Evolutionary conservation across 2,329 filamentous ascomycete species (phyloP).

Genomic region (Verticillium longisporum): DNA sequence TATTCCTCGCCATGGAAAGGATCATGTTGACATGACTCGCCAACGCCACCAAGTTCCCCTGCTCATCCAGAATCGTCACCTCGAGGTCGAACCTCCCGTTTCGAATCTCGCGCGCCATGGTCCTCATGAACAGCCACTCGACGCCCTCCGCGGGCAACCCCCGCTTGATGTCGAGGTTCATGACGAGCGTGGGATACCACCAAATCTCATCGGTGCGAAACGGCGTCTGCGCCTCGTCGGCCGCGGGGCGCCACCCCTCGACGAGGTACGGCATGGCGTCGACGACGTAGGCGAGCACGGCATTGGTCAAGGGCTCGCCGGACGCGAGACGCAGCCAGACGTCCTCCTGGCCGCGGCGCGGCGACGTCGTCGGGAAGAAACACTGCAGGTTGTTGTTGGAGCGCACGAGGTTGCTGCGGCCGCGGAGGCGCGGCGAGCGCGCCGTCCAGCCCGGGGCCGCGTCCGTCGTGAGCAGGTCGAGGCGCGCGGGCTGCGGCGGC

Average conservation of each 20-base stretch:
- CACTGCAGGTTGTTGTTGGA: slow-evolving; percentile 19
- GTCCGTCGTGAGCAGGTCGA: slow-evolving; percentile 15
- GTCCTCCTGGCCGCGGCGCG: slow-evolving; percentile 29
- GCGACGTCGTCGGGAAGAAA: slow-evolving; percentile 7
- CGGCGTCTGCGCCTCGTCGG: slow-evolving; percentile 20
- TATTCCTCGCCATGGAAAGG: slow-evolving; percentile 10
- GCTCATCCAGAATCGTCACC: slow-evolving; percentile 53
- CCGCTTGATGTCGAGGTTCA: slow-evolving; percentile 76
- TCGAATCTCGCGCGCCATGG: slow-evolving; percentile 58
- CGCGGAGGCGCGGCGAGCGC: slow-evolving; percentile 1
- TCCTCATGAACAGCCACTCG: slow-evolving; percentile 64
- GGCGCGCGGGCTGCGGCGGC: slow-evolving; percentile 14
- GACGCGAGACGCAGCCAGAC: slow-evolving; percentile 61
- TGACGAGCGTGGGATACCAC: slow-evolving; percentile 71
- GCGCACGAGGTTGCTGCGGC: slow-evolving; percentile 9
- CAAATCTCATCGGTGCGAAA: slow-evolving; percentile 31
- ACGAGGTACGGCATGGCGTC: slow-evolving; percentile 65
- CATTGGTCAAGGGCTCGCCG: slow-evolving; percentile 56
- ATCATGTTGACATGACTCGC: slow-evolving; percentile 12
- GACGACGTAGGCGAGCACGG: slow-evolving; percentile 55
- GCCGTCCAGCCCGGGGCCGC: slow-evolving; percentile 22
- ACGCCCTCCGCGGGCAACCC: slow-evolving; percentile 58
- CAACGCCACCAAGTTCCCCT: slow-evolving; percentile 21
- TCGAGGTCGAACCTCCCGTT: slow-evolving; percentile 73
- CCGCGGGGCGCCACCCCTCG: slow-evolving; percentile 37